Evolutionary conservation across 192 early-diverging fungal genomes (phyloP).

Genomic region (Rhizoclosmatium globosum): DNA sequence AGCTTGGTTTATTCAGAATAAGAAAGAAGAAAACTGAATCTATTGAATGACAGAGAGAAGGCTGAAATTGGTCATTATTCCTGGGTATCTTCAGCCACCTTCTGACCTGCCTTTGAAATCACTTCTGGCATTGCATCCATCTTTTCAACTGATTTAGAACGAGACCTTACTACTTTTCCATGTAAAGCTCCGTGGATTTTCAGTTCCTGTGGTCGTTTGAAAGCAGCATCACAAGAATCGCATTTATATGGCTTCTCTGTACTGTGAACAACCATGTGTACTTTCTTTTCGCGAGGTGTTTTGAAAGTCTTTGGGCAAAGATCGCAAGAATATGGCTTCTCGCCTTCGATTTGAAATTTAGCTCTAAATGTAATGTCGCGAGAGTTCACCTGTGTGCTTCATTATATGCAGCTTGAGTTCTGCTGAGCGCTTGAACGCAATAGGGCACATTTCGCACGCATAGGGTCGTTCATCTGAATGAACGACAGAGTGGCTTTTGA

Average conservation of each 20-base stretch:
- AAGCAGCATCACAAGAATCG: not conserved
- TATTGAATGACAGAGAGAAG: no score
- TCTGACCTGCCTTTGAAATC: no score
- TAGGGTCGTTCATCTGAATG: constrained; percentile 7
- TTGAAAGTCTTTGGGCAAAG: constrained; percentile 6
- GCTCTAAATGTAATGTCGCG: not conserved
- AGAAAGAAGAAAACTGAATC: no score
- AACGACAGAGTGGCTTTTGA: constrained; percentile 13
- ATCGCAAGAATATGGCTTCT: constrained; percentile 4
- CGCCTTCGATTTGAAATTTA: not conserved
- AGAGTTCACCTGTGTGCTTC: constrained; percentile 13
- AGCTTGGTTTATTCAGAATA: no score
- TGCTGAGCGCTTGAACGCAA: constrained; percentile 13
- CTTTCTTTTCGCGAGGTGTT: constrained; percentile 24
- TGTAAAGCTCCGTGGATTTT: not conserved
- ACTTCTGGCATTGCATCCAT: no score
- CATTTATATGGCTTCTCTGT: not conserved
- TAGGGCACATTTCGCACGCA: constrained; percentile 2
- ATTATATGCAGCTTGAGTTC: constrained; percentile 23
- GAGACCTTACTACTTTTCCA: not conserved
- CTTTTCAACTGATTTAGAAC: no score
- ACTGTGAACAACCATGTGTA: constrained; percentile 8
- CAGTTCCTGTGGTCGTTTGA: constrained; percentile 23
- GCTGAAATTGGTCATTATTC: no score
- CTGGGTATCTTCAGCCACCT: no score